Percentiles rank a stretch among this genome's conserved stretches.
These are phyloP conservation scores for Cladosporium sp. DNA, from an alignment of 2,329 filamentous ascomycete species.

Conservation along the genomic window DNA sequence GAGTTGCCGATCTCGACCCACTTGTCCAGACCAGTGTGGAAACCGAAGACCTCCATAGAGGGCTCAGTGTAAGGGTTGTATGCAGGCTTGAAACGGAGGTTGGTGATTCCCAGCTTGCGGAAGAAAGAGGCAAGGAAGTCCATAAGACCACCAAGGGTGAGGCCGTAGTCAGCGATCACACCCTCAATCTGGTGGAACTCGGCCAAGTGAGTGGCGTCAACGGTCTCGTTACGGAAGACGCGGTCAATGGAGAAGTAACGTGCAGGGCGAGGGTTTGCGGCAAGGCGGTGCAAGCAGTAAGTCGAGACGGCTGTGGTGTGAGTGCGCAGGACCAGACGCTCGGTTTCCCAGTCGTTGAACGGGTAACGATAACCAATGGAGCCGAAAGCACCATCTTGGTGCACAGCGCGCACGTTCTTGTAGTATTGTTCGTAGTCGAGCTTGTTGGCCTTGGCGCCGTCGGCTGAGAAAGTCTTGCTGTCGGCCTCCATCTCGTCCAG, in stretches of 20 bases:
- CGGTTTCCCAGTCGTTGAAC: slow-evolving; percentile 81
- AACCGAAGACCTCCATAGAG: slow-evolving; percentile 97
- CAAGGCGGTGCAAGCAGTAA: slow-evolving; percentile 85
- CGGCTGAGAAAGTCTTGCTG: slow-evolving; percentile 49
- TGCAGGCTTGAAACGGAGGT: slow-evolving; percentile 91
- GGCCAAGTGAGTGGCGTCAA: slow-evolving; percentile 92
- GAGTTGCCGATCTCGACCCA: slow-evolving; percentile 97
- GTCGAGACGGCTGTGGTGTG: slow-evolving; percentile 93
- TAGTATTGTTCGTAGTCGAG: slow-evolving; percentile 80
- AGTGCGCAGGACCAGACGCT: slow-evolving; percentile 84
- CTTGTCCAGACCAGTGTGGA: slow-evolving; percentile 81
- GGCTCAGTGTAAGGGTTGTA: slow-evolving; percentile 96
- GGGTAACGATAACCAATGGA: slow-evolving; percentile 96
- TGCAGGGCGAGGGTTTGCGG: slow-evolving; percentile 76
- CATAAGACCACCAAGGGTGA: slow-evolving; percentile 89
- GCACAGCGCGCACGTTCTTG: slow-evolving; percentile 79
- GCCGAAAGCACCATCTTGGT: slow-evolving; percentile 86
- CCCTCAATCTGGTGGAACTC: slow-evolving; percentile 99
- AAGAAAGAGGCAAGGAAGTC: slow-evolving; percentile 96
- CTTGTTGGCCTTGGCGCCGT: slow-evolving; percentile 23
- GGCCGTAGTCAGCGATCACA: slow-evolving; percentile 92
- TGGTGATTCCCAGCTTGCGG: slow-evolving; percentile 83
- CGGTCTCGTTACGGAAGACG: slow-evolving; percentile 95
- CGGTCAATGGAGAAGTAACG: slow-evolving; percentile 98
- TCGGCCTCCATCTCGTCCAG: slow-evolving; percentile 47